phyloP scores from a whole-genome alignment of 2,329 filamentous ascomycete genomes.

The Cytospora schulzeri region DNA sequence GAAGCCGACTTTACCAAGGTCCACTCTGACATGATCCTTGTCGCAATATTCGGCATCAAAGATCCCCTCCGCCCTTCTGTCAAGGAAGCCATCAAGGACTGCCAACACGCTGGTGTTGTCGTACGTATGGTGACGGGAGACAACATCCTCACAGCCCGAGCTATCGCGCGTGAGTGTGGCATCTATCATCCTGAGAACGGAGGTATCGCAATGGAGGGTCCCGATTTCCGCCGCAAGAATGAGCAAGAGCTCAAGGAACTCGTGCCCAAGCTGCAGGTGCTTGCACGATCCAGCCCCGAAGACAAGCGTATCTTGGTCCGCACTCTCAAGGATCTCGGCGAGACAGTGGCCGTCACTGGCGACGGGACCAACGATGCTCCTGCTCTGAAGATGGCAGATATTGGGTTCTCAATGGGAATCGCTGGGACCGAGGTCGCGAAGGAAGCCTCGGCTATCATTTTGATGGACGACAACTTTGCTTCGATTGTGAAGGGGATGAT shows the following conservation, averaged over 20 bases:
- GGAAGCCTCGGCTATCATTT: conserved; percentile 22
- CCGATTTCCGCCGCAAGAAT: conserved; percentile 15
- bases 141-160: conserved; percentile 65
- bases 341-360: conserved; percentile 20
- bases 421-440: conserved; percentile 23
- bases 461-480: conserved; percentile 25
- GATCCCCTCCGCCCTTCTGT: conserved; percentile 72
- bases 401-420: conserved; percentile 21
- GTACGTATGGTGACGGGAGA: conserved; percentile 77
- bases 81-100: conserved; percentile 66
- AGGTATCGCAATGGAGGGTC: conserved; percentile 26
- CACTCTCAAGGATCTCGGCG: conserved; percentile 19
- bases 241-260: conserved; percentile 21
- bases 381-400: conserved; percentile 24
- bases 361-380: conserved; percentile 25
- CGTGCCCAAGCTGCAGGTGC: conserved; percentile 19
- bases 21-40: conserved; percentile 72
- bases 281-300: conserved; percentile 21
- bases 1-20: conserved; percentile 61
- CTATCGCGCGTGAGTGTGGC: conserved; percentile 65
- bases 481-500: conserved; percentile 54
- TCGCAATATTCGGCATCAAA: conserved; percentile 74
- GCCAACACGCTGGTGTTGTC: conserved; percentile 68
- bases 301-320: conserved; percentile 24
- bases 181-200: conserved; percentile 34